Evolutionary conservation across 352 stramenopile species (phyloP), one percentile per base, ranked within the genome.

Genomic region (Phytophthora parvispora): DNA sequence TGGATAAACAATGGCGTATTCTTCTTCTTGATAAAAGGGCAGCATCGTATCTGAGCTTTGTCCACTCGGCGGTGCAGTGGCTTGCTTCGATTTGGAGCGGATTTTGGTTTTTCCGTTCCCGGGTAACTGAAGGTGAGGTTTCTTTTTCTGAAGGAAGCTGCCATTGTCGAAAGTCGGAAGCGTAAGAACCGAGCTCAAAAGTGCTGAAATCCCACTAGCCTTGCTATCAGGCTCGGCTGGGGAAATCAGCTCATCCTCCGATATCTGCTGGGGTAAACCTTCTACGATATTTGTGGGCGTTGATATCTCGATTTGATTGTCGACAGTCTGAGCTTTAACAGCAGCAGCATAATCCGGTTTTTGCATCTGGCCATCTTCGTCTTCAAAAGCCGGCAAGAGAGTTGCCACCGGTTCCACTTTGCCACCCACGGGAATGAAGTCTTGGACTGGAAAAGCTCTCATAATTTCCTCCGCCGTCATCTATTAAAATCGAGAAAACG

Each of bases 391-490:
- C 24, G 31, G 16, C 6, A 57, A 49, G 12, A 50, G 22, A 40
- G n/a, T 61, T 65, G 12, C 24, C 29, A 4, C 22, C 2, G 49
- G 31, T 43, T 54, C 50, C 25, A 34, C 40, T 6, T 66, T 45
- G 6, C 8, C 16, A n/a, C 63, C 34, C 1, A 83, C 45, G 31
- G 81, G 78, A 34, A 94, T 93, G 51, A 90, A 94, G 15, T 91
- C 82, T 45, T 95, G 87, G 2, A 93, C 71, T 1, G 87, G 87
- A 27, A 92, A 95, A 9, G 79, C 77, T 10, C 81, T 75, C 81
- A 91, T 81, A 49, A 90, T 87, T 2, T 88, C 83, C 50, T 91
- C 79, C 0, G 75, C 75, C 42, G 67, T 75, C 49, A 90, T 80
- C 73, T 85, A 60, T n/a, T n/a, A n/a, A n/a, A n/a, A n/a, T n/a